phyloP scores from a whole-genome alignment of 1,139 yeast genomes.

The Hemisphaericaspora subhashii region DNA sequence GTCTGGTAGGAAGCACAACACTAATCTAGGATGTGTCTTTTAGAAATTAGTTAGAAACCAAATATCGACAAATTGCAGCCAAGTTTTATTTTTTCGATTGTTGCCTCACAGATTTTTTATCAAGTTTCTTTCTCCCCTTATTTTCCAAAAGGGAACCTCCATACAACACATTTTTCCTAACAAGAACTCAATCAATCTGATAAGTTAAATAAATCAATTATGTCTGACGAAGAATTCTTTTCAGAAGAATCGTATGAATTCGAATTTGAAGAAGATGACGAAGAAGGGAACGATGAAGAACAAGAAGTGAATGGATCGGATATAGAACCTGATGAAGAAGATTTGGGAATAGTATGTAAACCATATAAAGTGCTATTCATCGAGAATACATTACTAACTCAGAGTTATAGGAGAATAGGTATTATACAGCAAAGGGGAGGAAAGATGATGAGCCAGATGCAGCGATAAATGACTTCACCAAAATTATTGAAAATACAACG shows the following conservation, averaged over 20 bases:
- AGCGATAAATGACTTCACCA: constrained; percentile 47
- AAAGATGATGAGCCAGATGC: constrained; percentile 58
- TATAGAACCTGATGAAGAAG: constrained; percentile 28
- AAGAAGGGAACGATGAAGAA: constrained; percentile 28
- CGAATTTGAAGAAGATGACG: constrained; percentile 63
- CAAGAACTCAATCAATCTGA: background rate
- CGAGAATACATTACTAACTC: constrained; percentile 20
- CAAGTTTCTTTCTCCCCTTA: too few species aligned
- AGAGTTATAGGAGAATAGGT: constrained; percentile 45
- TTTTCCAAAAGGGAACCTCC: background rate
- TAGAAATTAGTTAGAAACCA: background rate
- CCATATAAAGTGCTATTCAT: too few species aligned
- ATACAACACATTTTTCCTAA: background rate
- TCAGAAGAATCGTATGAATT: constrained; percentile 68
- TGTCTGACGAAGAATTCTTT: constrained; percentile 60
- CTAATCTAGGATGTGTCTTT: too few species aligned
- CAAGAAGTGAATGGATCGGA: constrained; percentile 19
- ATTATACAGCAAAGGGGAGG: constrained; percentile 61
- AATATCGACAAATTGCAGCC: background rate
- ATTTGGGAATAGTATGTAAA: constrained; percentile 63
- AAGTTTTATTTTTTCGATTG: too few species aligned
- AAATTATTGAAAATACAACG: constrained; percentile 26
- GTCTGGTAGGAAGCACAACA: too few species aligned
- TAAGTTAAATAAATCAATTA: constrained; percentile 13
- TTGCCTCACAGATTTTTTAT: too few species aligned